Percentiles rank a stretch among this genome's conserved stretches.
Evolutionary conservation across 1,284 basidiomycete species (phyloP).

Genomic region (Trametes sp.): DNA sequence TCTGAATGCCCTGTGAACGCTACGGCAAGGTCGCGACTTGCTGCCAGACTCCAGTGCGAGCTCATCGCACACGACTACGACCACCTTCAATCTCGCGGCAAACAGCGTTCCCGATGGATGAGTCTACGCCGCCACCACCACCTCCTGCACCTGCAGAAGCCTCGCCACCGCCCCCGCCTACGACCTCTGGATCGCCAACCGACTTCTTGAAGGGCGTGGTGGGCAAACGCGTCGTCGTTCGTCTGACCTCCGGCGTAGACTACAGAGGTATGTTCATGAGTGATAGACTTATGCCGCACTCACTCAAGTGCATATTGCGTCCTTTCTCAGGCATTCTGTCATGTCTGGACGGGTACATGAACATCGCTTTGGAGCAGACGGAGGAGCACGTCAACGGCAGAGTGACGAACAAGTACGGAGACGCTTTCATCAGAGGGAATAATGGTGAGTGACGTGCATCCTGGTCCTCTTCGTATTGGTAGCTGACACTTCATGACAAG

Average conservation of each 20-base stretch:
- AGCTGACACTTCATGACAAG: conserved; percentile 23
- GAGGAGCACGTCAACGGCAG: conserved; percentile 92
- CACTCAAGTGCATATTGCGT: too few relatives aligned
- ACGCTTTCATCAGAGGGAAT: conserved; percentile 96
- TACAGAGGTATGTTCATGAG: conserved; percentile 88
- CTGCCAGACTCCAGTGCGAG: not conserved
- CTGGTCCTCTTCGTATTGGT: not conserved
- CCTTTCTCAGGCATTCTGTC: conserved; percentile 84
- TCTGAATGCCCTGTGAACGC: too few relatives aligned
- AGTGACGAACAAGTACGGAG: conserved; percentile 90
- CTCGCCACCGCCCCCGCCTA: conserved; percentile 55
- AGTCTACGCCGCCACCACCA: conserved; percentile 37
- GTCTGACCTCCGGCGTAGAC: conserved; percentile 95
- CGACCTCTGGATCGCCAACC: conserved; percentile 78
- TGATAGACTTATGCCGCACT: too few relatives aligned
- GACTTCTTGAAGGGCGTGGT: conserved; percentile 95
- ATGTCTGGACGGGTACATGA: conserved; percentile 98
- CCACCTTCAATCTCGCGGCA: not conserved
- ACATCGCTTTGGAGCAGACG: conserved; percentile 97
- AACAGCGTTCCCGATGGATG: conserved; percentile 31
- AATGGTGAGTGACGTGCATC: conserved; percentile 73
- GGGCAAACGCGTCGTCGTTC: conserved; percentile 93
- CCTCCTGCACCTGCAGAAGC: conserved; percentile 37
- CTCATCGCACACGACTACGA: conserved; percentile 14
- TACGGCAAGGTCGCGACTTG: too few relatives aligned